phyloP scores from a whole-genome alignment of 2,329 filamentous ascomycete genomes.

The Aaosphaeria pasadenensis region DNA sequence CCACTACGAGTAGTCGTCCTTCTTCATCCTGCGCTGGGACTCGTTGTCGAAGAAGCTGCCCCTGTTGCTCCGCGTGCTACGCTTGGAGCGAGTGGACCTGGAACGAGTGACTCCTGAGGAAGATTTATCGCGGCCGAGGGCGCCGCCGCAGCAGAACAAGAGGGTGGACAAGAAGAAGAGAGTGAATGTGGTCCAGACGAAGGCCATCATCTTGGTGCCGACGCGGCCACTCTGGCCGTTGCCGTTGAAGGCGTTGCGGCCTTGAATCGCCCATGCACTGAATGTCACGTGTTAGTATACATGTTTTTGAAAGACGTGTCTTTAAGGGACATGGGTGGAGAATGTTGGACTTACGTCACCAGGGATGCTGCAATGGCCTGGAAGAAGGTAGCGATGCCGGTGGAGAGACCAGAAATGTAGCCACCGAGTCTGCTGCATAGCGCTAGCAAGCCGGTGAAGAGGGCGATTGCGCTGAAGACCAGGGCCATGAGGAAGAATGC shows the following conservation, averaged over 20 bases:
- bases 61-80: constrained; percentile 40
- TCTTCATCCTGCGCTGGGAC: constrained; percentile 63
- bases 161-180: constrained; percentile 64
- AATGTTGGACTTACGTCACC: constrained; percentile 63
- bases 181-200: constrained; percentile 71
- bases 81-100: constrained; percentile 49
- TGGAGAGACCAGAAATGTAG: constrained; percentile 60
- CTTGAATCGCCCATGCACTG: constrained; percentile 66
- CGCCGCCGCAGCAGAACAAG: constrained; percentile 64
- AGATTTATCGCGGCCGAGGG: constrained; percentile 44
- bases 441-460: constrained; percentile 67
- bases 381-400: constrained; percentile 64
- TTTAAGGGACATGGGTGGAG: constrained; percentile 1
- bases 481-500: constrained; percentile 84
- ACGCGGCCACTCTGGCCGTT: constrained; percentile 58
- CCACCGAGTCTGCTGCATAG: constrained; percentile 70
- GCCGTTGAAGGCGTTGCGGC: constrained; percentile 62
- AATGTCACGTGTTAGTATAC: neutral
- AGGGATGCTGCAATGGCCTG: constrained; percentile 64
- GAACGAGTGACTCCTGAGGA: constrained; percentile 31
- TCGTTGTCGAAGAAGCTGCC: constrained; percentile 55
- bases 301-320: neutral
- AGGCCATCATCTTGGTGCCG: constrained; percentile 64
- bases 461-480: constrained; percentile 69
- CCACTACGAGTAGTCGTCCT: constrained; percentile 55